A percentile compares a stretch with the other conserved stretches of the same genome.
These are phyloP conservation scores for Cryphonectria japonica DNA, from an alignment of 2,329 filamentous ascomycete genomes.

Conservation along the genomic window DNA sequence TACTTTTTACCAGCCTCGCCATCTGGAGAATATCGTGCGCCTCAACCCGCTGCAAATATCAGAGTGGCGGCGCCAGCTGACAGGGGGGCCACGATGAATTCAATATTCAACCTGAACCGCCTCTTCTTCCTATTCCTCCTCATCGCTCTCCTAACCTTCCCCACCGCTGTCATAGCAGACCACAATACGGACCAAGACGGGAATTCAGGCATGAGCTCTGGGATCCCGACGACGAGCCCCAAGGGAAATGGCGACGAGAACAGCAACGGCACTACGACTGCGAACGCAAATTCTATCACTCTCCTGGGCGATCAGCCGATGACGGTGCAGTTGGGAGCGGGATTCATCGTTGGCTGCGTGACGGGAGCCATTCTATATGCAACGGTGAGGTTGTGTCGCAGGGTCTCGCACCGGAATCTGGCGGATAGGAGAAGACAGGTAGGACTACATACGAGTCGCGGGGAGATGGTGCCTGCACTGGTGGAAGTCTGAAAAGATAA, in stretches of 20 bases:
- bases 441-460: not conserved
- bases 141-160: not conserved
- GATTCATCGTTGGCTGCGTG: slow-evolving; percentile 27
- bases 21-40: not conserved
- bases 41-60: not conserved
- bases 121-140: not conserved
- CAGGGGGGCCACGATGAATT: not conserved
- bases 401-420: not conserved
- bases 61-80: not conserved
- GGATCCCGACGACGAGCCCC: not conserved
- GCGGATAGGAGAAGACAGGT: not conserved
- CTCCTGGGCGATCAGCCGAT: slow-evolving; percentile 14
- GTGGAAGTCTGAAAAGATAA: not conserved
- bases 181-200: not conserved
- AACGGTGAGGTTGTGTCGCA: not conserved
- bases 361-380: slow-evolving; percentile 19
- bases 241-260: not conserved
- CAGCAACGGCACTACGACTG: not conserved
- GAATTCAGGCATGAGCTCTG: not conserved
- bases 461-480: not conserved
- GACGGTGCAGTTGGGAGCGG: slow-evolving; percentile 23
- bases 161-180: not conserved
- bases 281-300: not conserved
- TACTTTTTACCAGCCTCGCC: not conserved
- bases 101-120: not conserved